Percentiles rank a stretch among this genome's conserved stretches.
Conservation (phyloP, 345 rosid genomes). For the Arabidopsis suecica region DNA sequence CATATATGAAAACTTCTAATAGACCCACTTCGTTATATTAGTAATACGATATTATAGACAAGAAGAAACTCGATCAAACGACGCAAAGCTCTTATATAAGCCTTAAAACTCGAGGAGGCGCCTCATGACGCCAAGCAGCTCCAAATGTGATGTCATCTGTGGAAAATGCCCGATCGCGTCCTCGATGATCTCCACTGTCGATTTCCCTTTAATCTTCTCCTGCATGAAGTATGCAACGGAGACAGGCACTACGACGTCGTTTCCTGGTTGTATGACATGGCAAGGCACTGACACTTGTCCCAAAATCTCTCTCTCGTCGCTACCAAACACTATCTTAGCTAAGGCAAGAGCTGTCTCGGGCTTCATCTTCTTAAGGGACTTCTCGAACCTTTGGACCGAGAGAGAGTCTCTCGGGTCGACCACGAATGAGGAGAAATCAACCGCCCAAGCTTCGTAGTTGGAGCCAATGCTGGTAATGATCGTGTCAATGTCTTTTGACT, state of each 20-base stretch:
- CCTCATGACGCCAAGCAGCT: constrained; percentile 54
- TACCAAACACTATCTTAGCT: constrained; percentile 63
- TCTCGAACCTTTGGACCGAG: constrained; percentile 45
- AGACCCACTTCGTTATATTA: constrained; percentile 11
- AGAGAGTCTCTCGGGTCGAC: constrained; percentile 54
- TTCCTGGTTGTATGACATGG: constrained; percentile 57
- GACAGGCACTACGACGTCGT: constrained; percentile 58
- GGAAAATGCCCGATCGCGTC: constrained; percentile 69
- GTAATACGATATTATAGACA: constrained; percentile 12
- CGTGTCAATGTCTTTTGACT: constrained; percentile 46
- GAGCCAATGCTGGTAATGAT: constrained; percentile 57
- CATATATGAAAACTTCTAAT: constrained; percentile 3
- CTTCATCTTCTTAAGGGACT: constrained; percentile 54
- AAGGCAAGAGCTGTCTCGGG: constrained; percentile 62
- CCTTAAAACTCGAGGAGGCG: constrained; percentile 51
- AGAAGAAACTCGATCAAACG: neutral
- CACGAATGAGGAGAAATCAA: constrained; percentile 49
- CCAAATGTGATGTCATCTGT: constrained; percentile 66
- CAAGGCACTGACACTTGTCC: constrained; percentile 60
- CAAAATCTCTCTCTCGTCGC: constrained; percentile 61
- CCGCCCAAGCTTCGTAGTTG: constrained; percentile 58
- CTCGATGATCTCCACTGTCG: constrained; percentile 61
- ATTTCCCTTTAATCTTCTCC: constrained; percentile 59
- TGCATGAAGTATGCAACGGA: constrained; percentile 71
- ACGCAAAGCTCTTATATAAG: constrained; percentile 2